Percentiles rank a stretch among this genome's conserved stretches.
Conservation (phyloP, 345 rosid species). For the Orychophragmus violaceus region DNA sequence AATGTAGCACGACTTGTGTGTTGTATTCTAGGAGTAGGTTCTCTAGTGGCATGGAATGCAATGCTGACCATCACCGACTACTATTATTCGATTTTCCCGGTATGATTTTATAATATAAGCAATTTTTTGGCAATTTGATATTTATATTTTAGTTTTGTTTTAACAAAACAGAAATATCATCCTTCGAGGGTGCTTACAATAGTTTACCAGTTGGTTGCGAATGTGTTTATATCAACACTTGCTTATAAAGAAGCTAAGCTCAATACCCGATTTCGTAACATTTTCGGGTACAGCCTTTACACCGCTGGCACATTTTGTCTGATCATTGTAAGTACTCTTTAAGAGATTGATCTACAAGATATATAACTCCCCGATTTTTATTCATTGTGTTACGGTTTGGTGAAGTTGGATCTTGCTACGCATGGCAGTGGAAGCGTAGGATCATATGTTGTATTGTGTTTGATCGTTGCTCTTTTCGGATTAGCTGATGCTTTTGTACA, state of each 20-base stretch:
- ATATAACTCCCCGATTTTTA: background rate
- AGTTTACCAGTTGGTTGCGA: slow-evolving; percentile 73
- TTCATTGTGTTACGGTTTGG: background rate
- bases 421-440: slow-evolving; percentile 70
- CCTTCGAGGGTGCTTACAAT: slow-evolving; percentile 72
- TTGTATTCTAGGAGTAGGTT: slow-evolving; percentile 77
- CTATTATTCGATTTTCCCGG: slow-evolving; percentile 58
- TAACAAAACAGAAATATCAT: slow-evolving; percentile 49
- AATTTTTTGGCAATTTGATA: background rate
- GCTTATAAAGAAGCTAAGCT: slow-evolving; percentile 61
- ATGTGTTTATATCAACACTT: slow-evolving; percentile 49
- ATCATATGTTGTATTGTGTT: slow-evolving; percentile 62
- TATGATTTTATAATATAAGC: slow-evolving; percentile 14
- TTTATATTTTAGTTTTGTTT: background rate
- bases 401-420: slow-evolving; percentile 74
- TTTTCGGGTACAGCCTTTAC: slow-evolving; percentile 63
- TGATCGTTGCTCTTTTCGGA: slow-evolving; percentile 57
- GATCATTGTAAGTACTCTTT: slow-evolving; percentile 51
- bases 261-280: slow-evolving; percentile 57
- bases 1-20: slow-evolving; percentile 55
- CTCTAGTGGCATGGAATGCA: slow-evolving; percentile 81
- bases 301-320: slow-evolving; percentile 49
- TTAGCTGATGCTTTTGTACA: slow-evolving; percentile 81
- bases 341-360: background rate
- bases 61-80: slow-evolving; percentile 77